Conservation (phyloP, 2,329 filamentous ascomycete species). For the Rhynchosporium secalis region DNA sequence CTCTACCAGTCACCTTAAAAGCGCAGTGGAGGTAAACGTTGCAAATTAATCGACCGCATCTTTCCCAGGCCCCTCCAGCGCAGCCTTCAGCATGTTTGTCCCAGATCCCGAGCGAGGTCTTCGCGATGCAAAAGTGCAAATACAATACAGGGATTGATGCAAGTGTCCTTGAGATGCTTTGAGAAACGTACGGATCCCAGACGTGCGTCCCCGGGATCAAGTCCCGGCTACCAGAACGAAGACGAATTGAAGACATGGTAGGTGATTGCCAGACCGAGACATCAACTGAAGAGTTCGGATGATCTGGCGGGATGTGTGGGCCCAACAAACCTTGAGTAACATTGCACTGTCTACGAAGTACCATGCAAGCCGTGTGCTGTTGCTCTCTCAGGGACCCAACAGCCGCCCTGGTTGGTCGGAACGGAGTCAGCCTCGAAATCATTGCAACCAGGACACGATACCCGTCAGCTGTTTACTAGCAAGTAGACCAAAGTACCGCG, state of each 20-base stretch:
- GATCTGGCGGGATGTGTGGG: not conserved
- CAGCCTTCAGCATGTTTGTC: not conserved
- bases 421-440: not conserved
- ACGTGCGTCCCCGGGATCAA: not conserved
- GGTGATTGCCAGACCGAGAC: not conserved
- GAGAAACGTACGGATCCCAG: not conserved
- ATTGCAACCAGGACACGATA: not conserved
- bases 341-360: conserved; percentile 15
- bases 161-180: not conserved
- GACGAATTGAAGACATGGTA: not conserved
- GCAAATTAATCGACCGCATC: not conserved
- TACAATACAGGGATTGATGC: not conserved
- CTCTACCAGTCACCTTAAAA: not conserved
- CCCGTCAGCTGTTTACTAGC: not conserved
- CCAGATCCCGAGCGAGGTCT: not conserved
- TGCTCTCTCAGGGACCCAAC: not conserved
- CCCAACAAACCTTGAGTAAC: not conserved
- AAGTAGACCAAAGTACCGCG: conserved; percentile 2
- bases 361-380: conserved; percentile 6
- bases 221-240: not conserved
- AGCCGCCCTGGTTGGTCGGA: not conserved
- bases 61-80: not conserved
- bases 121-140: conserved; percentile 9
- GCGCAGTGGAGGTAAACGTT: conserved; percentile 10
- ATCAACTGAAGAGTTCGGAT: conserved; percentile 13